Percentiles rank a stretch among this genome's conserved stretches.
Evolutionary conservation across 495 filamentous ascomycete species (phyloP).

Genomic region (Aspergillus homomorphus): DNA sequence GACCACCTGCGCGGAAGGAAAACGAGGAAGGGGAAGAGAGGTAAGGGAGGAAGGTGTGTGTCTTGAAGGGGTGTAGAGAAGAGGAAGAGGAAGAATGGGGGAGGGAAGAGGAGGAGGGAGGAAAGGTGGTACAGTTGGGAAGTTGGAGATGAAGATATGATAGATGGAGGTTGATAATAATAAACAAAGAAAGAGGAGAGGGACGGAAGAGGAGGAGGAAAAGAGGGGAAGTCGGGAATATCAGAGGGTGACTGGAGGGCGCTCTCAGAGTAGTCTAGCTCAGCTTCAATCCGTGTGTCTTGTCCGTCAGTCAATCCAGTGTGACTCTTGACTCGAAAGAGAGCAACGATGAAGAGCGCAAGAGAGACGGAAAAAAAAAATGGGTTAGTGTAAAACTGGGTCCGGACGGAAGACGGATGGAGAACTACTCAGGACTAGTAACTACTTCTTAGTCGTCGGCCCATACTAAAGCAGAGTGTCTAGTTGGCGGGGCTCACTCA

Average conservation of each 20-base stretch:
- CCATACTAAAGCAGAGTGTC: no score
- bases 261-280: not conserved
- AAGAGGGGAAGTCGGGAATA: not conserved
- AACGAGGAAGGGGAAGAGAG: not conserved
- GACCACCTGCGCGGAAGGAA: not conserved
- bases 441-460: not conserved
- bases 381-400: constrained; percentile 4
- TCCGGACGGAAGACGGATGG: constrained; percentile 7
- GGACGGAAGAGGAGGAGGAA: constrained; percentile 3
- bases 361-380: constrained; percentile 11
- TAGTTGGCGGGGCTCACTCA: not conserved
- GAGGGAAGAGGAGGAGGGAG: constrained; percentile 13
- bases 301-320: not conserved
- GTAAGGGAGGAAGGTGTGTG: not conserved
- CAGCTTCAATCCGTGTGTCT: not conserved
- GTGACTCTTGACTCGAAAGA: not conserved
- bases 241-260: no score
- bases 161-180: constrained; percentile 1
- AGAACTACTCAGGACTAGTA: not conserved
- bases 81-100: constrained; percentile 14
- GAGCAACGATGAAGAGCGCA: not conserved
- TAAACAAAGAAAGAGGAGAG: constrained; percentile 12
- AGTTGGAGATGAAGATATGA: not conserved
- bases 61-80: not conserved
- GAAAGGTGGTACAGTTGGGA: constrained; percentile 4